Evolutionary conservation across 208 protist genomes (phyloP).

Genomic region (Crithidia acanthocephali): DNA sequence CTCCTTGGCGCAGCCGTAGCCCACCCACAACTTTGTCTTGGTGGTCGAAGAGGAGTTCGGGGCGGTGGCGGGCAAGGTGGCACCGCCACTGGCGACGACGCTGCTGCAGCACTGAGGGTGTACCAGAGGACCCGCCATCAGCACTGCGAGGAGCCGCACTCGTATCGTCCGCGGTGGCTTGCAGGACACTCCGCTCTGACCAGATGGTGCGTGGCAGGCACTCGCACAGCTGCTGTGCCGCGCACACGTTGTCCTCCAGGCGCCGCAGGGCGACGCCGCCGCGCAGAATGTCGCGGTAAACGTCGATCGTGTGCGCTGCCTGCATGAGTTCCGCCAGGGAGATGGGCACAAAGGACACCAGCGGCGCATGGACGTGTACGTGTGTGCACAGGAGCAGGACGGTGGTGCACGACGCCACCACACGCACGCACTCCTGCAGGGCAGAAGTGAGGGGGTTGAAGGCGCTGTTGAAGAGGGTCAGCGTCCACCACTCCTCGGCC

Average conservation of each 20-base stretch:
- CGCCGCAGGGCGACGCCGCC: slow-evolving; percentile 15
- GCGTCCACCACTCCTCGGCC: slow-evolving; percentile 35
- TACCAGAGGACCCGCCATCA: too few relatives aligned
- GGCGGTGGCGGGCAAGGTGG: neutral
- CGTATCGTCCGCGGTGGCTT: neutral
- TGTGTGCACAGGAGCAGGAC: slow-evolving; percentile 17
- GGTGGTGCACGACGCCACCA: slow-evolving; percentile 17
- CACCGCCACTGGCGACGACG: slow-evolving; percentile 28
- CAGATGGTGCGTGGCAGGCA: slow-evolving; percentile 26
- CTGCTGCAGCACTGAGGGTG: slow-evolving; percentile 15
- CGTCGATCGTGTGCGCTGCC: slow-evolving; percentile 8
- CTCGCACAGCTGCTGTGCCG: slow-evolving; percentile 39
- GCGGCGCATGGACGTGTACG: neutral
- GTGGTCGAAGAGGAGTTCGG: slow-evolving; percentile 40
- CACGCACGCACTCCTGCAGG: slow-evolving; percentile 30
- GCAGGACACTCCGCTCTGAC: slow-evolving; percentile 3
- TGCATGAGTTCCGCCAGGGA: slow-evolving; percentile 7
- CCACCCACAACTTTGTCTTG: slow-evolving; percentile 51
- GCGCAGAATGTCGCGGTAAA: slow-evolving; percentile 20
- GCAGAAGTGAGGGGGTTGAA: slow-evolving; percentile 43
- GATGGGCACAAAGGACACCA: slow-evolving; percentile 1
- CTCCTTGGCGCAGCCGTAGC: slow-evolving; percentile 41
- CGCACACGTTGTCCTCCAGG: slow-evolving; percentile 23
- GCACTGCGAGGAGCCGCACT: neutral
- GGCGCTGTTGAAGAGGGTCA: slow-evolving; percentile 36